Base-by-base conservation (phyloP, 768 basidiomycete genomes). In the Trametopsis cervina region DNA sequence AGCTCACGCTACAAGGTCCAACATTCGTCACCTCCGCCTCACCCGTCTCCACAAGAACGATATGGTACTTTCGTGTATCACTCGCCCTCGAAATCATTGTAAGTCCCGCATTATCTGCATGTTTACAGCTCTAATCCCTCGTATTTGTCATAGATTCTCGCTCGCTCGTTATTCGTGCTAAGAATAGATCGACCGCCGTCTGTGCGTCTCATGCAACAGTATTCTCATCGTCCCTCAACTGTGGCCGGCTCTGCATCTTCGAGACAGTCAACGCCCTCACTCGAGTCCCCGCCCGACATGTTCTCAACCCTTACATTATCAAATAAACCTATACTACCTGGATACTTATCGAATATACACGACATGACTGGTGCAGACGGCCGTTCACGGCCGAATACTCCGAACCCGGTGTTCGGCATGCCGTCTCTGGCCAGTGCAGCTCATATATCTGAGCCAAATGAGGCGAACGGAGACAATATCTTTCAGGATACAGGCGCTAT, bases 181-280 rank as follows among this genome's bases (percentile, higher is more conserved):
- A 78, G 75, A 29, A 61, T 89, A 4, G 81, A 83, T 49, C 80
- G 75, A 15, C 84, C 88, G 1, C 85, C 87, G 9, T 59, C 77
- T 2, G 79, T 90, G 43, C 81, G 83, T 38, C 76, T 90, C 21
- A 73, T 88, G 39, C 75, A 84, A 57, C 75, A 78, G 6, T 71
- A 73, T 41, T 58, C 68, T 11, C 74, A 75, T 50, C 65, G 57
- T 41, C 60, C 60, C 25, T 53, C 38, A 4, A 46, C 38, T 2
- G 42, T 50, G 26, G 47, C 59, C 13, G 24, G 58, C 42, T 50
- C 52, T 27, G 42, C 55, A 60, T 3, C 64, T 64, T 17, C 55
- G 60, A 42, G 71, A 73, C 33, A 61, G 13, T 4, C 66, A 13
- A 80, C 77, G 6, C 75, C 79, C 7, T 52, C 44, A 44, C 49